phyloP scores from a whole-genome alignment of 305 asterid species.

The Fraxinus platypoda region DNA sequence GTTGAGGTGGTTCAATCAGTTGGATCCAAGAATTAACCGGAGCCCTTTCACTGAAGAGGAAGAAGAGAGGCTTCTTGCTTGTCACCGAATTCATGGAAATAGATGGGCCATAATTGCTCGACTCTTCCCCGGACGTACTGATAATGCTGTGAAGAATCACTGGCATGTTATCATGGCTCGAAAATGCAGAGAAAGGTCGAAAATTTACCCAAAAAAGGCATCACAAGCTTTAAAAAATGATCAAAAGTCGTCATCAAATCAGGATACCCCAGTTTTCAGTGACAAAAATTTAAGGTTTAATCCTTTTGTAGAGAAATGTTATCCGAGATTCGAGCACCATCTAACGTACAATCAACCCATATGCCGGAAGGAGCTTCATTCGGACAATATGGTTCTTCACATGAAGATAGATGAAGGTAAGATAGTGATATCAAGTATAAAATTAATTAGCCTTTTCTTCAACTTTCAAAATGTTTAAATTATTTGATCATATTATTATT shows the following conservation, averaged over 20 bases:
- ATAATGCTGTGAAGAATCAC: constrained; percentile 80
- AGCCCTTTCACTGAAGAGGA: constrained; percentile 76
- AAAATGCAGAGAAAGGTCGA: constrained; percentile 59
- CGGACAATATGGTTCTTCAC: neutral
- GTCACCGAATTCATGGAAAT: constrained; percentile 72
- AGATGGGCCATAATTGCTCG: constrained; percentile 78
- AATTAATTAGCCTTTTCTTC: neutral
- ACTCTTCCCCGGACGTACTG: constrained; percentile 78
- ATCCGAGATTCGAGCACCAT: constrained; percentile 15
- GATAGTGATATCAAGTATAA: neutral
- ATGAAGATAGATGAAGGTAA: constrained; percentile 39
- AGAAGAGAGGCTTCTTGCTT: constrained; percentile 70
- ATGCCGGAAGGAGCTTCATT: constrained; percentile 28
- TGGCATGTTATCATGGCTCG: constrained; percentile 90
- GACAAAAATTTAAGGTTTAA: constrained; percentile 23
- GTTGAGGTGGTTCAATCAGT: constrained; percentile 83
- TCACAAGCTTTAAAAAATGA: constrained; percentile 19
- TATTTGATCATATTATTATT: neutral
- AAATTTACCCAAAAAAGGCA: constrained; percentile 15
- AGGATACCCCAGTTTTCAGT: constrained; percentile 11
- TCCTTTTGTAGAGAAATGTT: constrained; percentile 23
- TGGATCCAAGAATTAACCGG: constrained; percentile 79
- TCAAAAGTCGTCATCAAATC: constrained; percentile 27
- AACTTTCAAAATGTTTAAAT: neutral
- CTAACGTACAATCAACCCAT: constrained; percentile 16